A percentile compares a stretch with the other conserved stretches of the same genome.
These are phyloP conservation scores for Rhododendron williamsianum DNA, from an alignment of 148 eudicot species.

Conservation along the genomic window DNA sequence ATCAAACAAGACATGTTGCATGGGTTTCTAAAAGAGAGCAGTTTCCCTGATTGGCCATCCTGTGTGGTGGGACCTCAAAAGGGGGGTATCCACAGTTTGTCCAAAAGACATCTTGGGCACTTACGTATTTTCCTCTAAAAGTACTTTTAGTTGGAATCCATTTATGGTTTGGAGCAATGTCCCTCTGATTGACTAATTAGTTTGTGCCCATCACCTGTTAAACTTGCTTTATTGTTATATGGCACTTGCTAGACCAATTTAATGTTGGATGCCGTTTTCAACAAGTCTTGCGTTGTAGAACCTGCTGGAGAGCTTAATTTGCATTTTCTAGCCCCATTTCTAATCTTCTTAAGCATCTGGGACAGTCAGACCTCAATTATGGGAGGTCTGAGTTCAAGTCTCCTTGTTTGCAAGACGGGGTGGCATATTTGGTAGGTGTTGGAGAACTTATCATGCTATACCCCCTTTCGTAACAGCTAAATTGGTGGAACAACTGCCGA, in stretches of 20 bases:
- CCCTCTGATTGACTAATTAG: background rate
- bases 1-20: too few species aligned
- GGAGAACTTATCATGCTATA: background rate
- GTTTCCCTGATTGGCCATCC: too few species aligned
- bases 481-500: background rate
- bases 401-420: background rate
- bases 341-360: background rate
- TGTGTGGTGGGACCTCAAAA: too few species aligned
- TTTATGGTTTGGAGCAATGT: background rate
- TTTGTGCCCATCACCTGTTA: background rate
- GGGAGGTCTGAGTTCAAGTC: background rate
- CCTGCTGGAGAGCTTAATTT: background rate
- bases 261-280: background rate
- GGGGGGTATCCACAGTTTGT: background rate
- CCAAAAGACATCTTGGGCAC: background rate
- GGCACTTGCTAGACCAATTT: background rate
- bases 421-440: background rate
- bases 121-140: background rate
- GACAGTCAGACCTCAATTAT: background rate
- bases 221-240: background rate
- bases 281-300: background rate
- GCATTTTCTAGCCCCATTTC: background rate
- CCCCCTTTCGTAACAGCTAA: background rate
- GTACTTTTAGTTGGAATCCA: background rate
- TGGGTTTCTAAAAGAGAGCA: too few species aligned